phyloP scores from a whole-genome alignment of 1,284 basidiomycete species.

The Paramarasmius palmivorus region DNA sequence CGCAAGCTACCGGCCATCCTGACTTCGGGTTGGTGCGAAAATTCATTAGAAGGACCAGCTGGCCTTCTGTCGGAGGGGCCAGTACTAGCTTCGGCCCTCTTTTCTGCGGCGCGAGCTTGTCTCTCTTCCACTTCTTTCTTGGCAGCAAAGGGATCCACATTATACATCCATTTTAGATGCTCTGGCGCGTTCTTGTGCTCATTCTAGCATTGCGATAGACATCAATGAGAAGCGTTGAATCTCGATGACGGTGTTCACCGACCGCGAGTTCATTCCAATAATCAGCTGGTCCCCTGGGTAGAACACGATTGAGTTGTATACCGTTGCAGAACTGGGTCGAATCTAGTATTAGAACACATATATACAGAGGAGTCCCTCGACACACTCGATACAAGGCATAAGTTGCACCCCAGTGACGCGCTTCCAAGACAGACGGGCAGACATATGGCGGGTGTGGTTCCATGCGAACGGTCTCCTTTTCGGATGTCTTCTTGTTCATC shows the following conservation, averaged over 20 bases:
- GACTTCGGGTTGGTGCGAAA: conserved; percentile 77
- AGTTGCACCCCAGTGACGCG: conserved; percentile 86
- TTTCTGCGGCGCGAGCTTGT: conserved; percentile 55
- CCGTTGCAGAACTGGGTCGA: conserved; percentile 72
- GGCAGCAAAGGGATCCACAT: conserved; percentile 82
- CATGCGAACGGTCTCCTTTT: conserved; percentile 70
- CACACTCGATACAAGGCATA: conserved; percentile 86
- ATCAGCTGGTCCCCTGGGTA: conserved; percentile 81
- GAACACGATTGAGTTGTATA: conserved; percentile 72
- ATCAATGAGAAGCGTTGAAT: background rate
- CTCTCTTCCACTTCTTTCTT: conserved; percentile 65
- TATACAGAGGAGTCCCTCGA: conserved; percentile 19
- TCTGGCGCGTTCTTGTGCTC: conserved; percentile 70
- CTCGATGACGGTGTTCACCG: background rate
- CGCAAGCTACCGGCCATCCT: conserved; percentile 80
- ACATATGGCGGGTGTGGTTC: conserved; percentile 70
- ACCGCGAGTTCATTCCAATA: conserved; percentile 79
- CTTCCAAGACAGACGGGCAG: conserved; percentile 66
- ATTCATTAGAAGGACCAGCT: conserved; percentile 43
- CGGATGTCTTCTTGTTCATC: conserved; percentile 69
- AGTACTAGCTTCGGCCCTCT: conserved; percentile 30
- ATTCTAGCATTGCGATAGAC: conserved; percentile 21
- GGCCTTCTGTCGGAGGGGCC: background rate
- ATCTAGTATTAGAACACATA: background rate
- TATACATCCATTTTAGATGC: conserved; percentile 84